Percentiles rank a stretch among this genome's conserved stretches.
phyloP scores from a whole-genome alignment of 139 green algal genomes.

The Chlamydomonas asymmetrica region DNA sequence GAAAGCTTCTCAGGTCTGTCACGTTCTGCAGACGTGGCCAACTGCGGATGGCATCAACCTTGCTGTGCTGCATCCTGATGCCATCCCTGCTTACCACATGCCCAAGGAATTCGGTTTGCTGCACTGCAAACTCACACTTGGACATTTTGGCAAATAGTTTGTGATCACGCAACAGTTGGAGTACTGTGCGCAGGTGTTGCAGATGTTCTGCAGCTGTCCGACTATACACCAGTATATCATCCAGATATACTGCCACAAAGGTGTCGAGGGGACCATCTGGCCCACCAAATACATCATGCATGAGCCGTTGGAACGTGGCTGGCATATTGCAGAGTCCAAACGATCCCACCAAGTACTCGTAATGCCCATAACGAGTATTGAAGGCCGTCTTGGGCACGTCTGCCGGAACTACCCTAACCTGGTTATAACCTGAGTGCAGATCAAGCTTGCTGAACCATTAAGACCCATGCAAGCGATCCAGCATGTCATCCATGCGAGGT shows the following conservation, averaged over 20 bases:
- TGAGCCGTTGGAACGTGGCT: slow-evolving; percentile 13
- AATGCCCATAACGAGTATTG: slow-evolving; percentile 32
- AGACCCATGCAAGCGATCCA: too few species aligned
- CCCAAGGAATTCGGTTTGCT: slow-evolving; percentile 40
- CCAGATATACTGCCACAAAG: slow-evolving; percentile 56
- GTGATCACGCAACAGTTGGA: slow-evolving; percentile 35
- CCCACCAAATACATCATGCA: slow-evolving; percentile 45
- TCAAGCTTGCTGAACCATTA: too few species aligned
- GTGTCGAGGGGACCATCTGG: slow-evolving; percentile 38
- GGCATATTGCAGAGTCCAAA: slow-evolving; percentile 40
- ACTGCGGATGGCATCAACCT: too few species aligned
- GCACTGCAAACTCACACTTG: slow-evolving; percentile 45
- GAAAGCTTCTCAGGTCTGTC: too few species aligned
- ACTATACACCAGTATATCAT: slow-evolving; percentile 52
- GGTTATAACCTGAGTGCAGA: too few species aligned
- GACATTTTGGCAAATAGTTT: slow-evolving; percentile 41
- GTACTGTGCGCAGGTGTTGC: slow-evolving; percentile 33
- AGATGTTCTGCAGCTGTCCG: slow-evolving; percentile 35
- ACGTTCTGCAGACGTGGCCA: too few species aligned
- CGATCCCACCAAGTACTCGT: slow-evolving; percentile 33
- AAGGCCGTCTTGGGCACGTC: slow-evolving; percentile 23
- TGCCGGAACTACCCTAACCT: background rate
- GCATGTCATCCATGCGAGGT: too few species aligned
- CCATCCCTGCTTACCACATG: slow-evolving; percentile 36
- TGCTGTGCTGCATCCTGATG: too few species aligned